Evolutionary conservation across 2,329 filamentous ascomycete species (phyloP).

Genomic region (Arthrobotrys iridis): DNA sequence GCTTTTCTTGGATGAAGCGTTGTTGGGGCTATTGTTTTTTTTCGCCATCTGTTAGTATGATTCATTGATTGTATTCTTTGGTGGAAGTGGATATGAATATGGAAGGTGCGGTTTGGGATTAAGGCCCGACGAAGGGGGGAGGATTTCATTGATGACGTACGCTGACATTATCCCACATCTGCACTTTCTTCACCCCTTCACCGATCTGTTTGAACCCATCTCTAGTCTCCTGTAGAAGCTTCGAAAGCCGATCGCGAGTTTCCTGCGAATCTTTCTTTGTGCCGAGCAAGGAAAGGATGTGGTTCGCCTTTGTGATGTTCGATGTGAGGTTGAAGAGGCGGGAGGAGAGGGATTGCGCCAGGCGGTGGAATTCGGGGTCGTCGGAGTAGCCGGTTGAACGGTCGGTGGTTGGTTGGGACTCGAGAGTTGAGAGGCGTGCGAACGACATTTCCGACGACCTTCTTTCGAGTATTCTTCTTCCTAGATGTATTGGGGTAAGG

Average conservation of each 20-base stretch:
- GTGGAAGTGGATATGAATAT: background rate
- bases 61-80: slow-evolving; percentile 24
- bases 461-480: too few species aligned
- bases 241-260: slow-evolving; percentile 88
- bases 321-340: slow-evolving; percentile 89
- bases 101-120: background rate
- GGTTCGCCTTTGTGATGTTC: slow-evolving; percentile 84
- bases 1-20: slow-evolving; percentile 94
- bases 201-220: slow-evolving; percentile 89
- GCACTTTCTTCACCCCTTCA: slow-evolving; percentile 91
- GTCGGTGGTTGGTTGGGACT: slow-evolving; percentile 77
- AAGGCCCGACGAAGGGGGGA: background rate
- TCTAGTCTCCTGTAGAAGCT: slow-evolving; percentile 84
- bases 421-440: slow-evolving; percentile 83
- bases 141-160: slow-evolving; percentile 66
- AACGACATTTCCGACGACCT: slow-evolving; percentile 77
- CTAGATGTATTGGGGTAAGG: too few species aligned
- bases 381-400: slow-evolving; percentile 82
- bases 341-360: slow-evolving; percentile 84
- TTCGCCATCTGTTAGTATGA: background rate
- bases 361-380: slow-evolving; percentile 87
- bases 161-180: slow-evolving; percentile 84
- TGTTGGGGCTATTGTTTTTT: slow-evolving; percentile 77
- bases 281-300: slow-evolving; percentile 84
- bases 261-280: slow-evolving; percentile 91